Evolutionary conservation across 2,329 filamentous ascomycete species (phyloP), one percentile per base, ranked within the genome.

Genomic region (Exophiala lecanii-corni): DNA sequence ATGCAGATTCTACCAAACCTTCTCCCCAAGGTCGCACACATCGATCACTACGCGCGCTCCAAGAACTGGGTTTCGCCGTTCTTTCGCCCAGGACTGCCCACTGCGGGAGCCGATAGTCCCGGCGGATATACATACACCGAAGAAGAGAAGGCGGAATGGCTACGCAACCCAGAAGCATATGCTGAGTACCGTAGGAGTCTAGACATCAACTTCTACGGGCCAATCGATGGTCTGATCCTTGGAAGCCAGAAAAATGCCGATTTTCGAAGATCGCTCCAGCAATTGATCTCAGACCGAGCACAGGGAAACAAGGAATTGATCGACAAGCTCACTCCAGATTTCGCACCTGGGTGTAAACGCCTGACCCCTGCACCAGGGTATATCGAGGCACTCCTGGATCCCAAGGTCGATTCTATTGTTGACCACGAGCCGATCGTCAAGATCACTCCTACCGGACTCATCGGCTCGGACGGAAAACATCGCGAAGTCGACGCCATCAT

Each of bases 121-220:
- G 45, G 53, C 17, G 49, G 48, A 4, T 56, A 58, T 25, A 49
- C 39, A 9, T 58, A 55, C 36, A 41, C 47, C 3, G 50, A 50
- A 15, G 48, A 54, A 13, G 45, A 59, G 17, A 50, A 50, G 34
- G 20, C 35, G 4, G 5, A 33, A 3, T 57, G 55, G 20, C 9
- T 26, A 3, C 31, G 46, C 5, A 34, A 54, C 19, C 44, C 51
- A 0, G 41, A 44, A 28, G 45, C 39, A 10, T 47, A 57, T 23
- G 46, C 58, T 20, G 47, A 56, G 18, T 60, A 62, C 42, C 50
- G 62, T 7, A 64, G 61, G 48, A 54, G 49, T 20, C 54, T 65
- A 2, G 55, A 57, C 16, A 33, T 7, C 6, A 9, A 9, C 7
- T 13, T 7, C 15, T 33, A 41, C 21, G 38, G 38, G 9, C 13